Evolutionary conservation across 2,329 filamentous ascomycete species (phyloP), one percentile per base, ranked within the genome.

Genomic region (Botrytis elliptica): DNA sequence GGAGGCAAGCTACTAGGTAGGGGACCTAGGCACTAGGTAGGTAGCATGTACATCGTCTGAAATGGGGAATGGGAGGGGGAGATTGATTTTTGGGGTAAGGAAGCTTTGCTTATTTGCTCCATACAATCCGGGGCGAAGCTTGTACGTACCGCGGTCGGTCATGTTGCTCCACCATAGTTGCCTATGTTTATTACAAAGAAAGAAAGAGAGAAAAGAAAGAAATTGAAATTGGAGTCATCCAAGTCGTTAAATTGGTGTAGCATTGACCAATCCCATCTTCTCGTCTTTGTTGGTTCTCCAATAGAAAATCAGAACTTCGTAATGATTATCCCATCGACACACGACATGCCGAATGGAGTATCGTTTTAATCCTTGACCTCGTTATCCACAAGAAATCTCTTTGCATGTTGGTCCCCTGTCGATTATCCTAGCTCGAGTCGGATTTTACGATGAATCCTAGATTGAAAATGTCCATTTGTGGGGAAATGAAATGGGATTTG

Each of bases 391-490:
- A 40, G 25, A 38, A 38, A n/a, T 62, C 33, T 63, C 60, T 63
- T 5, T 64, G 60, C 38, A 29, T 20, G 22, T 20, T 20, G 40
- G 16, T n/a, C 22, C 62, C 62, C 62, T 44, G 62, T 25, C n/a
- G 40, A 64, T 10, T 20, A 64, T 64, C 62, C 40, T 20, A 40
- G 62, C 29, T 65, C 12, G n/a, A 44, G 62, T 22, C 18, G 40
- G 62, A 64, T 20, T 20, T 64, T 42, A n/a, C n/a, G 25, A 64
- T 64, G n/a, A 42, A 64, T 44, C 52, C 14, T 33, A 8, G 29
- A 29, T 57, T 29, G 52, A 33, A n/a, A 52, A 29, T 57, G n/a
- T 52, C 22, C 64, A 67, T 67, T 66, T 67, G 64, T 67, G 64
- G 64, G 64, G 64, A 67, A 40, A 67, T 29, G 44, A 52, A 38